These are phyloP conservation scores for Fusarium xylarioides DNA, from an alignment of 2,329 filamentous ascomycete genomes.

Conservation along the genomic window DNA sequence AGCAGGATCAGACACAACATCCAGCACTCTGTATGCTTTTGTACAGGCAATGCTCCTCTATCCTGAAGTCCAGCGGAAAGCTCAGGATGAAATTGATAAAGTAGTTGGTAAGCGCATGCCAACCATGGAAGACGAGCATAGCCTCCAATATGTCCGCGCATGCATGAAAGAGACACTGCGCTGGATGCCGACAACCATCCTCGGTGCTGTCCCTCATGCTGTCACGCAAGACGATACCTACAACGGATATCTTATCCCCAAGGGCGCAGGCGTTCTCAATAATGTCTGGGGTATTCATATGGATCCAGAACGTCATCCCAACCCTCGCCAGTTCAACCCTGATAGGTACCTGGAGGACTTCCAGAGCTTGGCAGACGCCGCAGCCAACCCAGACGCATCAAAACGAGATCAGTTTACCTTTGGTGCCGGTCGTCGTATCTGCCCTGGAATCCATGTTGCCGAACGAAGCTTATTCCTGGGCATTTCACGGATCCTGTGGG, in stretches of 20 bases:
- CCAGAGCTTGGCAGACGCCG: constrained; percentile 14
- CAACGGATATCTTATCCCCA: constrained; percentile 41
- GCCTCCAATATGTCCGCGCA: constrained; percentile 54
- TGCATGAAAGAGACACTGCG: constrained; percentile 47
- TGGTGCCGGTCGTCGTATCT: constrained; percentile 26
- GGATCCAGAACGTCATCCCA: constrained; percentile 71
- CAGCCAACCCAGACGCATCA: not conserved
- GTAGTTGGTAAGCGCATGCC: constrained; percentile 56
- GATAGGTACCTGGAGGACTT: constrained; percentile 39
- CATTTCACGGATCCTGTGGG: constrained; percentile 21
- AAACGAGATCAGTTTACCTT: constrained; percentile 30
- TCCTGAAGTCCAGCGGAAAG: constrained; percentile 53
- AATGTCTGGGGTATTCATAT: constrained; percentile 58
- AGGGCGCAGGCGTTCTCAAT: constrained; percentile 38
- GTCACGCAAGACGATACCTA: constrained; percentile 44
- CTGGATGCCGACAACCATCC: constrained; percentile 45
- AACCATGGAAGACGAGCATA: constrained; percentile 51
- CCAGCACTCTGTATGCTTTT: constrained; percentile 45
- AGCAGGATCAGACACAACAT: constrained; percentile 47
- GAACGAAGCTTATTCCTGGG: constrained; percentile 26
- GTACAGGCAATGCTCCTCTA: constrained; percentile 58
- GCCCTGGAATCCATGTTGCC: constrained; percentile 28
- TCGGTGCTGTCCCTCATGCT: constrained; percentile 49
- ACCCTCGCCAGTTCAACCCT: constrained; percentile 48
- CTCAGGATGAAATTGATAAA: constrained; percentile 54